phyloP scores from a whole-genome alignment of 305 asterid species.

The Petunia hybrid region DNA sequence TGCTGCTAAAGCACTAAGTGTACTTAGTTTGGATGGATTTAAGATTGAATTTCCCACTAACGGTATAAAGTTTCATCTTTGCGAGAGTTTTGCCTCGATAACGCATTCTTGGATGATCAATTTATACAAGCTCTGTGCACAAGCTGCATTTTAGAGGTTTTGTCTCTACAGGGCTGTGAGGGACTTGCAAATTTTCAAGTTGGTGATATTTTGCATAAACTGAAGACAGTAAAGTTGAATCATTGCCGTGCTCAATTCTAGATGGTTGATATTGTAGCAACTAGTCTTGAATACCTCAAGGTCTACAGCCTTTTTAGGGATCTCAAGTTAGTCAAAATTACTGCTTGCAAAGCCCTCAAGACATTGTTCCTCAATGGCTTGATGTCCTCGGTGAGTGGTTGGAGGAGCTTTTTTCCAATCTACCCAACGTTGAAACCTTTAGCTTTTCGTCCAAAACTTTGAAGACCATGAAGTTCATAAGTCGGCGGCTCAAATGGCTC shows the following conservation, averaged over 20 bases:
- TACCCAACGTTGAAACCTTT: conserved; percentile 16
- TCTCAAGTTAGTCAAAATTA: background rate
- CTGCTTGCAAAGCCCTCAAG: conserved; percentile 20
- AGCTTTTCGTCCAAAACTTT: background rate
- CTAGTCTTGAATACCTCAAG: background rate
- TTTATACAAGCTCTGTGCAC: background rate
- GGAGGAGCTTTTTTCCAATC: background rate
- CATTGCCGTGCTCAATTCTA: background rate
- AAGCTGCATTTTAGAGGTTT: background rate
- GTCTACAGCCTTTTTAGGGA: background rate
- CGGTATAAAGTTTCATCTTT: conserved; percentile 8
- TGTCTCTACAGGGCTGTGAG: background rate
- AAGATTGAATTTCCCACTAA: background rate
- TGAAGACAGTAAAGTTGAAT: background rate
- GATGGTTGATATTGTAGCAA: background rate
- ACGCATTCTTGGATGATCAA: background rate
- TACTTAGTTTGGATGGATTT: background rate
- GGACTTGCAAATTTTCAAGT: conserved; percentile 6
- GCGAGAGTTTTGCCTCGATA: conserved; percentile 6
- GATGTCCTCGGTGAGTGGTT: background rate
- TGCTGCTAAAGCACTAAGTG: background rate
- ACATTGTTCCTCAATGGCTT: background rate
- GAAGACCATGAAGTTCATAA: background rate
- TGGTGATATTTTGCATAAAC: background rate
- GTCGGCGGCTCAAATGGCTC: background rate